Evolutionary conservation across 2,329 filamentous ascomycete species (phyloP).

Genomic region (Claviceps citrina): DNA sequence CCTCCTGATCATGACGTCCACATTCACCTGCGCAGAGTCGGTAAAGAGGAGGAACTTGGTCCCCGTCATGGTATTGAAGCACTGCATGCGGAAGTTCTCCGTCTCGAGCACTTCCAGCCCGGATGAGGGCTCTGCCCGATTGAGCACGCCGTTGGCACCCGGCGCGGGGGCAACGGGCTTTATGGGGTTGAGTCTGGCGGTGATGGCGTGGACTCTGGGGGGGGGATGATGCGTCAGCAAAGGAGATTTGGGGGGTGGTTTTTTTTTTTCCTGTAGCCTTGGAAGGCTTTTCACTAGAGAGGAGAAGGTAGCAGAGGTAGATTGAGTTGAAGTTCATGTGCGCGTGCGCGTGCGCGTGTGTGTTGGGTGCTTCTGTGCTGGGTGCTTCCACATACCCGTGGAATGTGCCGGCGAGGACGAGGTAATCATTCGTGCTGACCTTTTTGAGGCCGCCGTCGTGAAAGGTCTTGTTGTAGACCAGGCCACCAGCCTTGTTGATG

Average conservation of each 20-base stretch:
- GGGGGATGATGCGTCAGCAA: conserved; percentile 8
- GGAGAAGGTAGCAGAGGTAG: not conserved
- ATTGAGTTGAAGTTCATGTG: no score
- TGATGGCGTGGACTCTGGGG: conserved; percentile 52
- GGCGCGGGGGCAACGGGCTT: conserved; percentile 22
- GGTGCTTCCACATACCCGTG: conserved; percentile 50
- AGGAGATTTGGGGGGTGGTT: not conserved
- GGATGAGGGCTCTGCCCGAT: conserved; percentile 47
- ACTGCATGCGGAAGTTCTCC: conserved; percentile 87
- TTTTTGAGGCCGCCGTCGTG: conserved; percentile 71
- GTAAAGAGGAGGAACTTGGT: conserved; percentile 95
- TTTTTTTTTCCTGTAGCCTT: no score
- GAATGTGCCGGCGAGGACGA: conserved; percentile 92
- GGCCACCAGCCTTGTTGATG: conserved; percentile 95
- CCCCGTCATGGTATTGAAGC: conserved; percentile 87
- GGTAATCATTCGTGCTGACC: conserved; percentile 87
- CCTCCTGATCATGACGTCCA: conserved; percentile 66
- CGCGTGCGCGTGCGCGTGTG: no score
- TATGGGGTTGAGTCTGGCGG: conserved; percentile 44
- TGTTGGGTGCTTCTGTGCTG: conserved; percentile 1
- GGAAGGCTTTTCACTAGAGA: no score
- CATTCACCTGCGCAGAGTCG: conserved; percentile 71
- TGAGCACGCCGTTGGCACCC: conserved; percentile 23
- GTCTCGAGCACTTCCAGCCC: conserved; percentile 89
- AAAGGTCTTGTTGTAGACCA: conserved; percentile 93